Base-by-base conservation (phyloP, 768 basidiomycete genomes). In the Pleurotus platypus region DNA sequence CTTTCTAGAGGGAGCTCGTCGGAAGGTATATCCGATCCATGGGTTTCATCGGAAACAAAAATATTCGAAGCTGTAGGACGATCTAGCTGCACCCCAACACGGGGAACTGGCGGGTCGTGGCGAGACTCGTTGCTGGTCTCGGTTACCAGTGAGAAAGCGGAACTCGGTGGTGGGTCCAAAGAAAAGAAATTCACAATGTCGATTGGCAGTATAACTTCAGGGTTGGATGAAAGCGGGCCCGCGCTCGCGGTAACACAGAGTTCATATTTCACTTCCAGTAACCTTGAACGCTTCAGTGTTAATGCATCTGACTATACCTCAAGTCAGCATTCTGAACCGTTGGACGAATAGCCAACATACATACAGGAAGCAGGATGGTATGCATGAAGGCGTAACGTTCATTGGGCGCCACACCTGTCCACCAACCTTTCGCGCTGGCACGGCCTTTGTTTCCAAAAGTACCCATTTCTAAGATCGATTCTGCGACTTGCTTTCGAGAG, bases 381-480 rank as follows among this genome's bases (percentile, higher is more conserved):
- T 92, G 86, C 13, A 79, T 78, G 69, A 93, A 91, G 16, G 83
- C 77, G 7, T 77, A 71, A 4, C 75, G 74, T 60, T 86, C 82
- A 1, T 84, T 83, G 2, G 87, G 74, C 12, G 75, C 70, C 5
- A 95, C 84, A 6, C 94, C 94, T 4, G 83, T 78, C 93, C 94
- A 96, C 89, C 92, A 96, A 1, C 93, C 94, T 63, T 85, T 87
- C 20, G 85, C 89, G 42, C 89, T 92, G 8, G 87, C 89, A 65
- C 84, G 80, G 2, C 89, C 89, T 60, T 81, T 80, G 5, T 83
- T 70, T 24, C 80, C 81, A 40, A 78, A 78, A 49, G 87, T 81
- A 5, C 86, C 83, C 66, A 86, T 83, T 62, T 86, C 83, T 24
- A 96, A 76, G 3, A 74, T 74, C 30, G 82, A 79, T 63, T 86